A percentile compares a stretch with the other conserved stretches of the same genome.
Conservation (phyloP, 495 filamentous ascomycete genomes). For the Penicillium nucicola region DNA sequence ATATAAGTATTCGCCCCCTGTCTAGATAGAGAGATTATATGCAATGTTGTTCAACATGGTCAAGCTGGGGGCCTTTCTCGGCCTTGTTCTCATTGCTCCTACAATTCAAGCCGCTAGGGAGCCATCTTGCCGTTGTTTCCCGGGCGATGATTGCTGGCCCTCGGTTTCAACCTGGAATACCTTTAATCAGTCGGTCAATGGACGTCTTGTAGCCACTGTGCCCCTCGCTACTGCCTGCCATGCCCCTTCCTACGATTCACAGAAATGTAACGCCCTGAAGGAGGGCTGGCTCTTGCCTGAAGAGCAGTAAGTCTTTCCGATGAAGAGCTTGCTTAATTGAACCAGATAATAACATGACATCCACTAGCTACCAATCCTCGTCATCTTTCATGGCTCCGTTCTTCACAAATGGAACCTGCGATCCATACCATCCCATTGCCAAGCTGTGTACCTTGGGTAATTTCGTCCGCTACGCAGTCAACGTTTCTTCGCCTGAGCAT, state of each 20-base stretch:
- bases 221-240: constrained; percentile 42
- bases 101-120: too few relatives aligned
- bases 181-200: constrained; percentile 36
- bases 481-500: constrained; percentile 23
- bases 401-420: constrained; percentile 43
- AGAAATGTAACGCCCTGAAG: too few relatives aligned
- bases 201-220: constrained; percentile 34
- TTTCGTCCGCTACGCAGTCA: constrained; percentile 47
- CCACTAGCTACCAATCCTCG: constrained; percentile 15
- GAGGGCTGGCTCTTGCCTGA: too few relatives aligned
- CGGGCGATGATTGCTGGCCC: constrained; percentile 40
- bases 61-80: too few relatives aligned
- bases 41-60: too few relatives aligned
- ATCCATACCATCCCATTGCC: constrained; percentile 23
- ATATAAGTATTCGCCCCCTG: too few relatives aligned
- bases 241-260: neutral
- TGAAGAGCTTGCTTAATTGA: too few relatives aligned
- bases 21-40: too few relatives aligned
- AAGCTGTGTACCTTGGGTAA: constrained; percentile 53
- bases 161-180: constrained; percentile 26
- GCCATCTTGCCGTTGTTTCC: neutral
- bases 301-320: too few relatives aligned
- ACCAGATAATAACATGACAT: too few relatives aligned
- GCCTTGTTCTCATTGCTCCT: too few relatives aligned
- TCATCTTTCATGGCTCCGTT: constrained; percentile 29